A percentile compares a stretch with the other conserved stretches of the same genome.
Conservation (phyloP, 164 flowering plant species). For the Magnolia kwangsiensis region DNA sequence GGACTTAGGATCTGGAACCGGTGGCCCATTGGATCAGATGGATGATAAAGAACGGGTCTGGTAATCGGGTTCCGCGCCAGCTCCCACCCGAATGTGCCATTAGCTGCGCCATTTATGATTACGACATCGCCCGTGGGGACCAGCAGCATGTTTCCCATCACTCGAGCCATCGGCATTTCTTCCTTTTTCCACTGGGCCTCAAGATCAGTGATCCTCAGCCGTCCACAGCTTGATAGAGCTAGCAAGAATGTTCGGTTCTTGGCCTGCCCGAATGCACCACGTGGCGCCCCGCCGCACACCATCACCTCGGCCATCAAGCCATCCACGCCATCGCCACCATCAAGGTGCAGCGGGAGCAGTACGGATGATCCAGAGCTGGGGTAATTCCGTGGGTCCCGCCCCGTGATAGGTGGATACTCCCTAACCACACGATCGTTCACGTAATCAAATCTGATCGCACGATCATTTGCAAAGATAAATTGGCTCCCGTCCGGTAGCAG, state of each 20-base stretch:
- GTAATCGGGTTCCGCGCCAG: slow-evolving; percentile 45
- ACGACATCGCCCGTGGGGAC: slow-evolving; percentile 70
- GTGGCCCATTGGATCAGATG: slow-evolving; percentile 21
- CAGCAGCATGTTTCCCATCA: slow-evolving; percentile 74
- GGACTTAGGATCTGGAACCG: slow-evolving; percentile 49
- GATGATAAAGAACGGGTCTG: slow-evolving; percentile 57
- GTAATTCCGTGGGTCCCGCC: slow-evolving; percentile 49
- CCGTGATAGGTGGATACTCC: slow-evolving; percentile 62
- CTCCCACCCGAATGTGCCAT: slow-evolving; percentile 90
- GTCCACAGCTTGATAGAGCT: slow-evolving; percentile 67
- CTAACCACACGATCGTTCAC: slow-evolving; percentile 29
- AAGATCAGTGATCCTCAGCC: slow-evolving; percentile 49
- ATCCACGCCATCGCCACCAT: slow-evolving; percentile 24
- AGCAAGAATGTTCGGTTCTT: slow-evolving; percentile 19
- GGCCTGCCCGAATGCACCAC: slow-evolving; percentile 37
- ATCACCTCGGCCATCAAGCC: slow-evolving; percentile 38
- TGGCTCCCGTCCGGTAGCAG: slow-evolving; percentile 69
- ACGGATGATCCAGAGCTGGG: slow-evolving; percentile 87
- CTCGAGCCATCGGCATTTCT: slow-evolving; percentile 68
- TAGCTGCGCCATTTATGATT: slow-evolving; percentile 64
- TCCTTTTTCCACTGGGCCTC: slow-evolving; percentile 69
- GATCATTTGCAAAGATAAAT: slow-evolving; percentile 70
- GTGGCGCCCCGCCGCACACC: slow-evolving; percentile 79
- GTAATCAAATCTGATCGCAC: slow-evolving; percentile 60
- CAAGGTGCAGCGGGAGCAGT: slow-evolving; percentile 45